Percentiles rank a stretch among this genome's conserved stretches.
phyloP scores from a whole-genome alignment of 345 rosid genomes.

The Lagerstroemia speciosa region DNA sequence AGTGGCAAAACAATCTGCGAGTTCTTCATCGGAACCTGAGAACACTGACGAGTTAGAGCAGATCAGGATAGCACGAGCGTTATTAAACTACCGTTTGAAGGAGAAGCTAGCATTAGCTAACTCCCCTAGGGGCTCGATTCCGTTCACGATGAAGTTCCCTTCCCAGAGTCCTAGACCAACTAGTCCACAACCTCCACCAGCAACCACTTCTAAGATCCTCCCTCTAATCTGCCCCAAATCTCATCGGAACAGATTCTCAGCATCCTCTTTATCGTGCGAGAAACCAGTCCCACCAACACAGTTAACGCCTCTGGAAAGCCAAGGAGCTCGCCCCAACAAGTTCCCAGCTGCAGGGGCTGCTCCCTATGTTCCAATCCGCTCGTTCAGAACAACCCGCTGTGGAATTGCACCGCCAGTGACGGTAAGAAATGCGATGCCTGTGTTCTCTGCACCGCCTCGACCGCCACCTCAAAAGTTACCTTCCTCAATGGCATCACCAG shows the following conservation, averaged over 20 bases:
- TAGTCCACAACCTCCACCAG: constrained; percentile 66
- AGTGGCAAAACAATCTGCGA: constrained; percentile 94
- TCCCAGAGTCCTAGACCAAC: constrained; percentile 63
- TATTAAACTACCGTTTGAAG: constrained; percentile 63
- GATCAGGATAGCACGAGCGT: constrained; percentile 74
- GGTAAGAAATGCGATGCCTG: constrained; percentile 66
- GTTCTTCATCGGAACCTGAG: constrained; percentile 66
- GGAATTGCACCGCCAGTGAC: constrained; percentile 84
- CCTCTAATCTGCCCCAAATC: constrained; percentile 68
- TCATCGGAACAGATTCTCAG: constrained; percentile 43
- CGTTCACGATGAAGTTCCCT: constrained; percentile 58
- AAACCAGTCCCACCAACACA: constrained; percentile 14
- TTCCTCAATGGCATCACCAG: constrained; percentile 19
- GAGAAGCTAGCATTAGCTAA: constrained; percentile 63
- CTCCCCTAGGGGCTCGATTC: constrained; percentile 44
- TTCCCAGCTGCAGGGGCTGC: constrained; percentile 70
- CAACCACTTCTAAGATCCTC: constrained; percentile 79
- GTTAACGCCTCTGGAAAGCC: constrained; percentile 25
- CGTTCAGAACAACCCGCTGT: constrained; percentile 46
- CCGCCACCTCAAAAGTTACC: constrained; percentile 36
- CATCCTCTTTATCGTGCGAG: constrained; percentile 20
- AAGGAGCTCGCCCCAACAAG: constrained; percentile 34
- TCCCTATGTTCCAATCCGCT: constrained; percentile 75
- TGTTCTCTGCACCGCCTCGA: constrained; percentile 73
- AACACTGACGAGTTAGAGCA: constrained; percentile 87